These are phyloP conservation scores for maize (Zea mays) DNA, from an alignment of 176 grass and related monocot species.

Conservation along the genomic window Zm-B73-REFERENCE-NAM-5.0 NC_050096.1:79447001-79447500, in stretches of 20 bases:
- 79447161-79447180: slow-evolving; percentile 9
- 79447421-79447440: slow-evolving; percentile 73
- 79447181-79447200: slow-evolving; percentile 5
- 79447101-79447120: neutral
- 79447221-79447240: neutral
- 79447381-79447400: slow-evolving; percentile 86
- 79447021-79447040: slow-evolving; percentile 86
- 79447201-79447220: neutral
- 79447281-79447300: neutral
- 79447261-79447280: neutral
- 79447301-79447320: neutral
- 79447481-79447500: slow-evolving; percentile 93
- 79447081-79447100: slow-evolving; percentile 14
- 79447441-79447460: slow-evolving; percentile 77
- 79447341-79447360: slow-evolving; percentile 92
- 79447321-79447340: slow-evolving; percentile 93
- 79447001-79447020: slow-evolving; percentile 81
- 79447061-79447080: slow-evolving; percentile 89
- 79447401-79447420: slow-evolving; percentile 68
- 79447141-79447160: neutral
- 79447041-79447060: slow-evolving; percentile 79
- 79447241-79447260: neutral
- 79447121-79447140: slow-evolving; percentile 1
- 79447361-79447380: slow-evolving; percentile 89
- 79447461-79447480: slow-evolving; percentile 99